Evolutionary conservation across 2,329 filamentous ascomycete species (phyloP).

Genomic region (Cercospora canescens): DNA sequence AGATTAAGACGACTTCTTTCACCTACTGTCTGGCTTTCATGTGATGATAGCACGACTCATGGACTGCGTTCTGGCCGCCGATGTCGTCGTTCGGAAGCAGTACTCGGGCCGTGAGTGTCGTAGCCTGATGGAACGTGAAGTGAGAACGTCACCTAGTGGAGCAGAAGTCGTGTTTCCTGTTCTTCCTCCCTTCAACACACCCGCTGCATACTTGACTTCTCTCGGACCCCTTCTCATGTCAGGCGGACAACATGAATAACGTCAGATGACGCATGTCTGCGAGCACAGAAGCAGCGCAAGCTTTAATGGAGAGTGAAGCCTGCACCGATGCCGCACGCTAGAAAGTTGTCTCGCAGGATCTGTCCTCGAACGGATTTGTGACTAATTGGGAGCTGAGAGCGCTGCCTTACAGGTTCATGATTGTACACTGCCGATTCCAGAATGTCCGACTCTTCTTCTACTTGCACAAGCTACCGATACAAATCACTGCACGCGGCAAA

Average conservation of each 20-base stretch:
- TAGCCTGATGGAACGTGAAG: not conserved
- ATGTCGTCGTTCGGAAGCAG: slow-evolving; percentile 9
- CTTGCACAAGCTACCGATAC: not conserved
- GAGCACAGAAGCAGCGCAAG: too few species aligned
- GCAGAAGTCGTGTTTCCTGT: not conserved
- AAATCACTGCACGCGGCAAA: not conserved
- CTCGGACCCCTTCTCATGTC: too few species aligned
- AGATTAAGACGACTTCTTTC: not conserved
- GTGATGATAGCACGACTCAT: not conserved
- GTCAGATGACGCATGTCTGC: too few species aligned
- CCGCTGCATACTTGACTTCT: too few species aligned
- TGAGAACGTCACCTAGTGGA: not conserved
- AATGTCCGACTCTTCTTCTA: not conserved
- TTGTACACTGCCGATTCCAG: not conserved
- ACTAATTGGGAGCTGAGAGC: too few species aligned
- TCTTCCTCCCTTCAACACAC: not conserved
- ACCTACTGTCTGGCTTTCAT: not conserved
- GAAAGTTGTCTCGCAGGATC: too few species aligned
- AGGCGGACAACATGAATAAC: too few species aligned
- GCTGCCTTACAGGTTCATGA: not conserved
- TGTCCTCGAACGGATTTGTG: too few species aligned
- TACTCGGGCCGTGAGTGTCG: not conserved
- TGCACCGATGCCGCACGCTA: too few species aligned
- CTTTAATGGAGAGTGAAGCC: too few species aligned
- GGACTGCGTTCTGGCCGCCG: slow-evolving; percentile 4